Base-by-base conservation (phyloP, 2,329 filamentous ascomycete species). In the Purpureocillium takamizusanense region DNA sequence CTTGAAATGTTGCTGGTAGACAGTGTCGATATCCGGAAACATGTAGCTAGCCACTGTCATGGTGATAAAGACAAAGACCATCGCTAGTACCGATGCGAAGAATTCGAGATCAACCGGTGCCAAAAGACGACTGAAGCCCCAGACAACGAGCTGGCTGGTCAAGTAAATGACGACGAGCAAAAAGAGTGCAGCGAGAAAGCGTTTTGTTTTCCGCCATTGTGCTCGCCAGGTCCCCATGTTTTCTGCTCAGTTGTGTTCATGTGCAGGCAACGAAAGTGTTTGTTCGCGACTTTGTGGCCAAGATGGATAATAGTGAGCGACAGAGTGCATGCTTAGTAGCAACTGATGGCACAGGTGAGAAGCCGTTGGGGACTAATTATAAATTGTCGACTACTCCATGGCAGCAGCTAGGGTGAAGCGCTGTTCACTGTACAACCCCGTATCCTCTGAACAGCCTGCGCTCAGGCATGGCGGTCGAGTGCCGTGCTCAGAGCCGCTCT, bases 31-130 rank as follows among this genome's bases (percentile, higher is more conserved):
- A 1, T 31, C 38, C 3, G 40, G 40, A 13, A 42, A 49, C 1
- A 51, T 33, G 2, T 44, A 27, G 18, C 44, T 46, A 5, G 54
- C 33, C 0, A 49, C 21, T 3, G 59, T 49, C 55, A 67, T 66
- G 8, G 53, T 30, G 1, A 46, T 39, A 33, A 66, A 67, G 1
- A 65, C 53, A 13, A 63, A 33, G 0, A 59, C 12, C 70, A 74
- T 74, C 27, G 65, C 67, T 25, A 69, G 40, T 32, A 74, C 67
- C 7, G 69, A 61, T 0, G 67, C 62, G 4, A 71, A 66, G 41
- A 70, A 72, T 18, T 65, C 54, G n/a, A 65, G 42, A 3, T 51
- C 39, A 3, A 48, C 51, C 1, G 46, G 44, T 9, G 55, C 46
- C 13, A 72, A 49, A 1, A 51, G 49, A 9, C 54, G 45, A 25